Conservation (phyloP, 2,329 filamentous ascomycete species). For the Escovopsis sp. region DNA sequence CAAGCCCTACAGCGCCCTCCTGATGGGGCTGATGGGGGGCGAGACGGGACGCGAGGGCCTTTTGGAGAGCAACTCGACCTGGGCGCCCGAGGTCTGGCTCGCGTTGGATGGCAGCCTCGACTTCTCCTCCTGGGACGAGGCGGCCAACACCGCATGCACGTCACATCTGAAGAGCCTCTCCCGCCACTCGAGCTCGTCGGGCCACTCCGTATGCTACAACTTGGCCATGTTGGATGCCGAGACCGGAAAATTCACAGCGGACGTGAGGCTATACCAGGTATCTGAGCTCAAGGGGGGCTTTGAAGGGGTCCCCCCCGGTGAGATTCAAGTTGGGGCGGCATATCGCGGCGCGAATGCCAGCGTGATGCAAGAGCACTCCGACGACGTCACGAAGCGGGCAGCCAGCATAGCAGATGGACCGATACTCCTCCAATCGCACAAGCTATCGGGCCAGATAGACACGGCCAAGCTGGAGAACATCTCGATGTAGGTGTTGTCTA, state of each 20-base stretch:
- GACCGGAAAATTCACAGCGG: slow-evolving; percentile 60
- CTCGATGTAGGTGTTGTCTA: slow-evolving; percentile 40
- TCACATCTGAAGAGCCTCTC: slow-evolving; percentile 38
- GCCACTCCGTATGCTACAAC: slow-evolving; percentile 73
- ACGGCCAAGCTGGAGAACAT: slow-evolving; percentile 38
- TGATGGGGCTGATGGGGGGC: slow-evolving; percentile 4
- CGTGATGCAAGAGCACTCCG: slow-evolving; percentile 9
- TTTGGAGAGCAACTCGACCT: slow-evolving; percentile 5
- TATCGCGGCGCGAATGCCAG: slow-evolving; percentile 36
- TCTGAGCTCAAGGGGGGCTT: slow-evolving; percentile 42
- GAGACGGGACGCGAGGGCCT: not conserved
- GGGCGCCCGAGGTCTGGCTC: slow-evolving; percentile 17
- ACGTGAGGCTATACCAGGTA: slow-evolving; percentile 60
- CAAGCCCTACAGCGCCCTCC: slow-evolving; percentile 14
- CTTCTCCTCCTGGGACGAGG: slow-evolving; percentile 39
- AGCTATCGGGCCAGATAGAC: slow-evolving; percentile 57
- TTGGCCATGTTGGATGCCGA: slow-evolving; percentile 52
- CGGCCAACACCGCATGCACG: slow-evolving; percentile 45
- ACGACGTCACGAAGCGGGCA: slow-evolving; percentile 10
- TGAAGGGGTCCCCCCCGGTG: slow-evolving; percentile 31
- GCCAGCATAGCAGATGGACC: slow-evolving; percentile 12
- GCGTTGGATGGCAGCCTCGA: slow-evolving; percentile 33
- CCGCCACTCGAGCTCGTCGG: slow-evolving; percentile 55
- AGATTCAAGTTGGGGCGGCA: slow-evolving; percentile 39
- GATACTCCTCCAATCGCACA: slow-evolving; percentile 44